Evolutionary conservation across 169 alveolate species (phyloP).

Genomic region (Eimeria praecox): DNA sequence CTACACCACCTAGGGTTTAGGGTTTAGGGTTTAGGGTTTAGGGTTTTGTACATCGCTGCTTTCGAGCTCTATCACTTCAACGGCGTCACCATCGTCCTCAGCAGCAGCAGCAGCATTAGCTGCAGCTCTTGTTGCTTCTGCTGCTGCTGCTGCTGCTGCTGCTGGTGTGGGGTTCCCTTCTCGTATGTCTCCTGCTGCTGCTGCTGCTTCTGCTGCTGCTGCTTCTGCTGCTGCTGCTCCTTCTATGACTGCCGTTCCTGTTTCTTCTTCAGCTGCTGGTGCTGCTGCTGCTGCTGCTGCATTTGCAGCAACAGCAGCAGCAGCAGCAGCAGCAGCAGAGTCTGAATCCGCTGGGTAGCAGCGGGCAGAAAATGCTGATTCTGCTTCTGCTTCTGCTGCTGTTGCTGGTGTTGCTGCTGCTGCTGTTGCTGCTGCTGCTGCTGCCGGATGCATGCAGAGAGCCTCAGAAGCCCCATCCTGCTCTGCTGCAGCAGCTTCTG

Average conservation of each 20-base stretch:
- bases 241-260: background rate
- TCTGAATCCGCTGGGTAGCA: background rate
- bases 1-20: background rate
- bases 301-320: no score
- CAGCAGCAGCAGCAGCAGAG: slow-evolving; percentile 18
- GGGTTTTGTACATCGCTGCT: background rate
- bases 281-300: no score
- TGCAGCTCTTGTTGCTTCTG: no score
- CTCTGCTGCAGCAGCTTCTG: background rate
- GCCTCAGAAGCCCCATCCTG: background rate
- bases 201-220: background rate
- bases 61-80: background rate
- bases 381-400: background rate
- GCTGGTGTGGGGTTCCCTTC: background rate
- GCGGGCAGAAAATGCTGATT: background rate
- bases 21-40: background rate
- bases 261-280: no score
- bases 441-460: background rate
- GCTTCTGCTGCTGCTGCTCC: slow-evolving; percentile 34
- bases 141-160: slow-evolving; percentile 41
- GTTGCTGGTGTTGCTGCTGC: background rate
- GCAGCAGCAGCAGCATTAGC: slow-evolving; percentile 30
- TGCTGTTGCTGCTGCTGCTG: slow-evolving; percentile 10
- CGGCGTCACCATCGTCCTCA: background rate
- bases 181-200: background rate